These are phyloP conservation scores for Rossbeevera mucosa DNA, from an alignment of 768 basidiomycete species.

Conservation along the genomic window DNA sequence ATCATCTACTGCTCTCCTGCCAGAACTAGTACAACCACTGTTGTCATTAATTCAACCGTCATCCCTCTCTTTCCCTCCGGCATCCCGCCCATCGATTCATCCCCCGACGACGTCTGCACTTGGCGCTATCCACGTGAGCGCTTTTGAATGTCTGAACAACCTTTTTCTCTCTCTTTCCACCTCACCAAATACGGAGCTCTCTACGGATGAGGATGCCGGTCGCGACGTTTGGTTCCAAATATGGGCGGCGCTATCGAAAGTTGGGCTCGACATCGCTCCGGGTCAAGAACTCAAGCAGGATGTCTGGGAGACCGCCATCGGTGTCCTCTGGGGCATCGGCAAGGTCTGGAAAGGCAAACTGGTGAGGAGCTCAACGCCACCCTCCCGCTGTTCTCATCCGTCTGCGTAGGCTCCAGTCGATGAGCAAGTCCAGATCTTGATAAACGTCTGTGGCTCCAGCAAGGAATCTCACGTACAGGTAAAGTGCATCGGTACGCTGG, in stretches of 20 bases:
- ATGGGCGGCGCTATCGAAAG: conserved; percentile 57
- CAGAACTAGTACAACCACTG: conserved; percentile 62
- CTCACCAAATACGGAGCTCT: conserved; percentile 37
- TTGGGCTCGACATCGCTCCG: conserved; percentile 54
- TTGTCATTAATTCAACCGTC: conserved; percentile 71
- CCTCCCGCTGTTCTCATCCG: conserved; percentile 5
- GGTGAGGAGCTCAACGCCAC: conserved; percentile 36
- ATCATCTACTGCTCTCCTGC: conserved; percentile 36
- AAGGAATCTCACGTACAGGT: conserved; percentile 30
- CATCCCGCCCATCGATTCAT: conserved; percentile 63
- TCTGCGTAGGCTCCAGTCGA: conserved; percentile 48
- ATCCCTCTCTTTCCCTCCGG: conserved; percentile 75
- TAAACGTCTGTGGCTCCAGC: conserved; percentile 55
- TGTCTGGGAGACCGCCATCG: conserved; percentile 75
- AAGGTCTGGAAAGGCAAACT: conserved; percentile 66
- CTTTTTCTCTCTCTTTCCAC: conserved; percentile 71
- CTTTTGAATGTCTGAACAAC: conserved; percentile 89
- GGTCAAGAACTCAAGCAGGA: conserved; percentile 69
- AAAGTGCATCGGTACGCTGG: conserved; percentile 81
- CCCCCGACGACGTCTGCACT: conserved; percentile 87
- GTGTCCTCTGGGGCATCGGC: conserved; percentile 86
- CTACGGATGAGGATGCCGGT: conserved; percentile 47
- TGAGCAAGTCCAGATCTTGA: conserved; percentile 57
- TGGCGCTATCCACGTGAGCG: conserved; percentile 76
- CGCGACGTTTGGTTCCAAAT: conserved; percentile 57